Base-by-base conservation (phyloP, 2,329 filamentous ascomycete genomes). In the Neophaeococcomyces aloes region DNA sequence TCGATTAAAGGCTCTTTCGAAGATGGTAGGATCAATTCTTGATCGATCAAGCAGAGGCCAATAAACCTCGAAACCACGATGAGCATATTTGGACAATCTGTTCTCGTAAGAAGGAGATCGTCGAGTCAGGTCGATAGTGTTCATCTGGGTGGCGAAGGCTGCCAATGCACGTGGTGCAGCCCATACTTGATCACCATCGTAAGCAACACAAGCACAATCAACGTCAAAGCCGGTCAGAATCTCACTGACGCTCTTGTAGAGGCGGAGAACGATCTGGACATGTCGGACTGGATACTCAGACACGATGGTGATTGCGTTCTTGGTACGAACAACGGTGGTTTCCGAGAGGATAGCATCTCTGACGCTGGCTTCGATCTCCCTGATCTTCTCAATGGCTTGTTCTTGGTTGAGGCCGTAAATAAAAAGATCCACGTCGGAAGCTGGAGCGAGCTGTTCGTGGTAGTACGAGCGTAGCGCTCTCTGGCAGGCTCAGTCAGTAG, bases 181-280 rank as follows among this genome's bases (percentile, higher is more conserved):
- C 57, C 81, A 93, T 14, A 94, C 85, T 56, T 91, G 82, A 15
- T 74, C 73, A 29, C 86, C 86, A 59, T 91, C 78, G 53, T 83
- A 94, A 2, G 84, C 85, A 18, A 79, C 82, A 48, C 85, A 85
- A 1, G 84, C 82, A 58, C 82, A 87, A 58, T 91, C 86, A 38
- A 94, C 86, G 54, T 93, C 86, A 54, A 94, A 94, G 0, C 86
- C 86, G 2, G 86, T 86, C 18, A 94, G 70, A 29, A 94, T 88
- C 59, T 93, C 84, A 1, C 83, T 81, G 35, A 93, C 66, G 0
- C 81, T 87, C 56, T 86, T 85, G 67, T 94, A 93, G 29, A 91
- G 78, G 29, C 86, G 81, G 23, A 93, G 71, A 17, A 94, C 86
- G 54, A 94, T 86, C 70, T 89, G 84, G 3, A 93, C 74, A 58